These are phyloP conservation scores for Microcyclosporella mali DNA, from an alignment of 2,329 filamentous ascomycete species.

Conservation along the genomic window DNA sequence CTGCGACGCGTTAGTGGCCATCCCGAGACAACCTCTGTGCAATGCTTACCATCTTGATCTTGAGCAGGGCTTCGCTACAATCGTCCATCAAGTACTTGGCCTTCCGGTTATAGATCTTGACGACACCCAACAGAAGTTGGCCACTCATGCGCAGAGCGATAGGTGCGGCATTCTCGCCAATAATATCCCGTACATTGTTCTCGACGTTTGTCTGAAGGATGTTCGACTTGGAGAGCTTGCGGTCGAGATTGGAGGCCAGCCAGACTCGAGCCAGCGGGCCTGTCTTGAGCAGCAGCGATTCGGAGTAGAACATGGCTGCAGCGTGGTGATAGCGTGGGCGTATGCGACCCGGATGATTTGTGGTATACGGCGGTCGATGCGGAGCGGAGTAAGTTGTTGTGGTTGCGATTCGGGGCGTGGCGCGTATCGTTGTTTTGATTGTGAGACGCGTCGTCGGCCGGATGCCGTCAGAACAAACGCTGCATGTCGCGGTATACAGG, in stretches of 20 bases:
- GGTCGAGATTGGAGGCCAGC: conserved; percentile 96
- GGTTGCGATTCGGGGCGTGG: conserved; percentile 16
- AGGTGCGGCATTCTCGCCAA: conserved; percentile 84
- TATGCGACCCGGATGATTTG: conserved; percentile 8
- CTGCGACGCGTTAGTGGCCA: conserved; percentile 41
- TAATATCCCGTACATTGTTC: conserved; percentile 91
- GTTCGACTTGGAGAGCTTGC: conserved; percentile 95
- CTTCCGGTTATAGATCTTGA: conserved; percentile 95
- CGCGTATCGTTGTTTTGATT: conserved; percentile 17
- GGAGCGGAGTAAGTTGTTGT: conserved; percentile 4
- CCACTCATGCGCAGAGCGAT: conserved; percentile 92
- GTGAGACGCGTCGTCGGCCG: neutral
- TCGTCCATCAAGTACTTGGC: conserved; percentile 93
- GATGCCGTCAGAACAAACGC: neutral
- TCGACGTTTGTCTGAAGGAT: conserved; percentile 92
- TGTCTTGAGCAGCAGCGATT: conserved; percentile 91
- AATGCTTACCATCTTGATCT: conserved; percentile 88
- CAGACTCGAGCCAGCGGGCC: conserved; percentile 95
- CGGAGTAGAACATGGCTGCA: conserved; percentile 84
- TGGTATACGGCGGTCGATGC: neutral
- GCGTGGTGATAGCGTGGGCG: conserved; percentile 5
- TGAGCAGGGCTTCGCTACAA: conserved; percentile 93
- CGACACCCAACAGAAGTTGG: conserved; percentile 89
- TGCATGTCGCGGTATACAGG: neutral
- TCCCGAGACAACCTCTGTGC: neutral